Evolutionary conservation across 768 basidiomycete genomes (phyloP).

Genomic region (Panaeolus papilionaceus): DNA sequence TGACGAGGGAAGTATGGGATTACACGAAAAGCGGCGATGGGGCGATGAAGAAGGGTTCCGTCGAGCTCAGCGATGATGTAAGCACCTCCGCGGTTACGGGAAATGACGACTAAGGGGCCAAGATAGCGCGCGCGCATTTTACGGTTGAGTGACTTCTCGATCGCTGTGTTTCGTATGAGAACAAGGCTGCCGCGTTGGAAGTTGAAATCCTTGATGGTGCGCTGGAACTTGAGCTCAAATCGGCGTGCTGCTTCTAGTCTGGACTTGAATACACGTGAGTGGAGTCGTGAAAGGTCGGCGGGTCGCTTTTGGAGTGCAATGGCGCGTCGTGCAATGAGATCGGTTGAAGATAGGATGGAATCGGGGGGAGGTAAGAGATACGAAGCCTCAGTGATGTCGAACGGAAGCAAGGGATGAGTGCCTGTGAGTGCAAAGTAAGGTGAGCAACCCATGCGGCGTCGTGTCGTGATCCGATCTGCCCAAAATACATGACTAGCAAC

Average conservation of each 20-base stretch:
- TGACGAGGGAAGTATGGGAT: slow-evolving; percentile 30
- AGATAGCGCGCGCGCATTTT: slow-evolving; percentile 39
- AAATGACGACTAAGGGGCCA: slow-evolving; percentile 40
- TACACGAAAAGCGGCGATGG: slow-evolving; percentile 31
- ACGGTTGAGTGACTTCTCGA: slow-evolving; percentile 29
- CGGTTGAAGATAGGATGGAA: slow-evolving; percentile 25
- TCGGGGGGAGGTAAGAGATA: slow-evolving; percentile 26
- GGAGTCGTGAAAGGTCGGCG: slow-evolving; percentile 25
- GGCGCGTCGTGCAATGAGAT: slow-evolving; percentile 29
- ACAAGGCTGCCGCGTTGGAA: slow-evolving; percentile 26
- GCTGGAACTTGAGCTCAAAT: slow-evolving; percentile 31
- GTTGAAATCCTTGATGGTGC: slow-evolving; percentile 25
- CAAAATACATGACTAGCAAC: no score
- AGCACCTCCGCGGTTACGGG: slow-evolving; percentile 30
- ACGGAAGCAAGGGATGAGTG: neutral
- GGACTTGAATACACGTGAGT: neutral
- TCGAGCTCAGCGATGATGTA: slow-evolving; percentile 36
- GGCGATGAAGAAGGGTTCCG: slow-evolving; percentile 28
- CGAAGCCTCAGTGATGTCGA: slow-evolving; percentile 22
- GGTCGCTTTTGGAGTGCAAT: slow-evolving; percentile 28
- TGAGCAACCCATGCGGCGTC: no score
- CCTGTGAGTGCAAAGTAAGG: neutral
- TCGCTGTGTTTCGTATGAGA: slow-evolving; percentile 36
- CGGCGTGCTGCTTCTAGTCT: slow-evolving; percentile 20
- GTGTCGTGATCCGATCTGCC: no score